These are phyloP conservation scores for Pythium aphanidermatum DNA, from an alignment of 352 stramenopile species.

Conservation along the genomic window DNA sequence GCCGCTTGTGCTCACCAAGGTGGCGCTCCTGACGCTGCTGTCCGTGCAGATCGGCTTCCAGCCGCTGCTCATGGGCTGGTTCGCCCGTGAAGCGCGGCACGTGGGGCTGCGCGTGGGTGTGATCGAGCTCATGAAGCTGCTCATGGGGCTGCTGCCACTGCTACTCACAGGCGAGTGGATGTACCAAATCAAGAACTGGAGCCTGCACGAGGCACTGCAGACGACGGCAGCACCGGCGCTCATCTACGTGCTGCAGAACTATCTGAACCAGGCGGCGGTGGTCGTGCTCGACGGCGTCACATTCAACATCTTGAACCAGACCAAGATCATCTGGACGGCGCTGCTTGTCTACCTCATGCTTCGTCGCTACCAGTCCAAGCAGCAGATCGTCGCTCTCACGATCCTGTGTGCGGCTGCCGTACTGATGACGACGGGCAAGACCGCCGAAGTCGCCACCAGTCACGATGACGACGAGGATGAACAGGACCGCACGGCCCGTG, in stretches of 20 bases:
- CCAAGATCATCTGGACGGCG: conserved; percentile 86
- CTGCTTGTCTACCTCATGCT: conserved; percentile 77
- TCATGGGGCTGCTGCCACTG: conserved; percentile 57
- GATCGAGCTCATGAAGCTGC: conserved; percentile 68
- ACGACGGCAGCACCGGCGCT: conserved; percentile 64
- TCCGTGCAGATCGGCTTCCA: conserved; percentile 74
- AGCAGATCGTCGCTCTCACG: conserved; percentile 63
- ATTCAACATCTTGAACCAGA: conserved; percentile 86
- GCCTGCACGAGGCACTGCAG: conserved; percentile 38
- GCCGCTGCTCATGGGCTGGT: conserved; percentile 74
- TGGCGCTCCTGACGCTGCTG: conserved; percentile 51
- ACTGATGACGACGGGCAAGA: conserved; percentile 57
- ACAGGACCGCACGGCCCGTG: too few relatives aligned
- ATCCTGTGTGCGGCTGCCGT: conserved; percentile 67
- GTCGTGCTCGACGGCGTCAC: conserved; percentile 73
- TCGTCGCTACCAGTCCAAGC: conserved; percentile 52
- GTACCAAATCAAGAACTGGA: conserved; percentile 64
- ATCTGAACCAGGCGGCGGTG: conserved; percentile 73
- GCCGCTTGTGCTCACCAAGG: conserved; percentile 42
- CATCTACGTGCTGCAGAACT: conserved; percentile 83
- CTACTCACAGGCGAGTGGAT: conserved; percentile 37
- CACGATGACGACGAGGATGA: conserved; percentile 4
- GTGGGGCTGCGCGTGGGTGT: conserved; percentile 67
- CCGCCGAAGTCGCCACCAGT: background rate
- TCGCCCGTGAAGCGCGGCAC: conserved; percentile 45